These are phyloP conservation scores for Podaxis sp. DNA, from an alignment of 768 basidiomycete species.

Conservation along the genomic window DNA sequence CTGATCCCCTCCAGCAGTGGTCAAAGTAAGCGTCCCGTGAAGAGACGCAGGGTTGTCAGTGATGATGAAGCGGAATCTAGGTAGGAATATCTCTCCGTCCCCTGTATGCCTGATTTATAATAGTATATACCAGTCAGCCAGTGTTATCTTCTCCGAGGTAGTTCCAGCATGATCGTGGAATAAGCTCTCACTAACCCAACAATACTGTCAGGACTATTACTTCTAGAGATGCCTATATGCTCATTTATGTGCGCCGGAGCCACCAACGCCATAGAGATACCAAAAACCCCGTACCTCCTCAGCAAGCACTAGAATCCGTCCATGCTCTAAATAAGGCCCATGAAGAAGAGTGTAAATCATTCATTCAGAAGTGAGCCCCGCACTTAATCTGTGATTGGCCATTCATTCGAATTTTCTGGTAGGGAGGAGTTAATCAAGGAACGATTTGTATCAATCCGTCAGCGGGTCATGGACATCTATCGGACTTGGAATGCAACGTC, in stretches of 20 bases:
- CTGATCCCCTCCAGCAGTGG: constrained; percentile 15
- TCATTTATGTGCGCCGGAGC: constrained; percentile 71
- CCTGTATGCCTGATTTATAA: background rate
- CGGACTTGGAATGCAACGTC: constrained; percentile 52
- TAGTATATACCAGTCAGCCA: background rate
- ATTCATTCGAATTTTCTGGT: constrained; percentile 6
- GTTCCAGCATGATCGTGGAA: background rate
- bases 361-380: constrained; percentile 37
- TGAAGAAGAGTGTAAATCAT: constrained; percentile 46
- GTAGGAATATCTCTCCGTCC: background rate
- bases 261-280: constrained; percentile 4
- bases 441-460: constrained; percentile 46
- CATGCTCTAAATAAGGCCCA: constrained; percentile 51
- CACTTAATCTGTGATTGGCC: background rate
- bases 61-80: constrained; percentile 39
- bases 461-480: constrained; percentile 57
- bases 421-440: constrained; percentile 41
- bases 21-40: constrained; percentile 33
- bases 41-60: constrained; percentile 51
- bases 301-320: constrained; percentile 50
- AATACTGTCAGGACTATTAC: constrained; percentile 40
- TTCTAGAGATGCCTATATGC: constrained; percentile 93
- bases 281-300: constrained; percentile 42
- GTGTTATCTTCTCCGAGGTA: background rate
- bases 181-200: background rate